Conservation (phyloP, 164 flowering plant species). For the Litsea cubeba region DNA sequence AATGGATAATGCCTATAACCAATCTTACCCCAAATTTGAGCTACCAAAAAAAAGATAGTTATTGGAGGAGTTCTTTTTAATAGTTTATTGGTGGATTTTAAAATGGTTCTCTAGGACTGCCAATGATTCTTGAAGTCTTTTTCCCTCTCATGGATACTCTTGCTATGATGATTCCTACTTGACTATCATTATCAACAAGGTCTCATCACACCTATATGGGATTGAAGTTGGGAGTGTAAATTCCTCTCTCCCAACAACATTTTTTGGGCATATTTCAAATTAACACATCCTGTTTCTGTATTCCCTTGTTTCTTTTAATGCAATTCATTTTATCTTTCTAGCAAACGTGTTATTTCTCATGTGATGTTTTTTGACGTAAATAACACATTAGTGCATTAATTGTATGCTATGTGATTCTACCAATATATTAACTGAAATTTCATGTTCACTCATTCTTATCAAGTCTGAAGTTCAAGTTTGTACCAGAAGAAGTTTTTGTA, state of each 20-base stretch:
- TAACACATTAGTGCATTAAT: neutral
- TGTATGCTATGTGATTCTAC: neutral
- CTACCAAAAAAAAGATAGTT: neutral
- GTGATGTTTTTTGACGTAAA: no score
- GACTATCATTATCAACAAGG: no score
- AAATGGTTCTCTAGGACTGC: neutral
- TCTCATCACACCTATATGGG: no score
- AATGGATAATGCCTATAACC: neutral
- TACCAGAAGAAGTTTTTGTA: slow-evolving; percentile 70
- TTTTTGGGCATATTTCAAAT: neutral
- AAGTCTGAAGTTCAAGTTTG: slow-evolving; percentile 98
- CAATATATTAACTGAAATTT: neutral
- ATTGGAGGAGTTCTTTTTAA: neutral
- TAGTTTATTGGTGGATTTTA: neutral
- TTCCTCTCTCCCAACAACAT: no score
- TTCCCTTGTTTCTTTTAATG: neutral
- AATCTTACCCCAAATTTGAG: neutral
- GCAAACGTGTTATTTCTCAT: neutral
- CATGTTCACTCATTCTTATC: slow-evolving; percentile 13
- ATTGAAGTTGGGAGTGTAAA: no score
- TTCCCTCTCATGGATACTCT: no score
- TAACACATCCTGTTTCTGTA: neutral
- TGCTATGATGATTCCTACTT: no score
- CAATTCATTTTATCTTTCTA: neutral
- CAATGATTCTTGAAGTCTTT: neutral